Evolutionary conservation across 164 flowering plant genomes (phyloP).

Genomic region (Piper longum): DNA sequence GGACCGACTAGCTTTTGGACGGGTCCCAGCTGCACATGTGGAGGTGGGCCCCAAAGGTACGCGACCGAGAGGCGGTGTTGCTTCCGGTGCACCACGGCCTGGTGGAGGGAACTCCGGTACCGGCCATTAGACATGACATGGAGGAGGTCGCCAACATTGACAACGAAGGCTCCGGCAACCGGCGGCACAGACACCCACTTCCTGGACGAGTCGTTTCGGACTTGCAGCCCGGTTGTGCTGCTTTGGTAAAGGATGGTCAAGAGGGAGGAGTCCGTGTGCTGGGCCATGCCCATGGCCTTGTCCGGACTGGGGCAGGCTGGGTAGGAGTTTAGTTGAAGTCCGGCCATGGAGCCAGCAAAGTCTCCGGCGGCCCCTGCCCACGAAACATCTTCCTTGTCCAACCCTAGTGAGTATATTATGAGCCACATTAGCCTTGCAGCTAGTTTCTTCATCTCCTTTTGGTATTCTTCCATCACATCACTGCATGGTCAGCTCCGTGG

Average conservation of each 20-base stretch:
- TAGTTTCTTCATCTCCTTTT: constrained; percentile 52
- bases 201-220: constrained; percentile 16
- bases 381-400: constrained; percentile 39
- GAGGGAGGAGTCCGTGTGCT: constrained; percentile 84
- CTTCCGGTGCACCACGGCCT: constrained; percentile 40
- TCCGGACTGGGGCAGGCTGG: constrained; percentile 90
- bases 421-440: constrained; percentile 47
- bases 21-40: constrained; percentile 33
- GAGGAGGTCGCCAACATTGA: constrained; percentile 78
- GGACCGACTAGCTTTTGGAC: constrained; percentile 28
- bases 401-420: constrained; percentile 48
- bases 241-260: constrained; percentile 36
- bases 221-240: constrained; percentile 25
- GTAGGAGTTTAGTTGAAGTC: constrained; percentile 65
- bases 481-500: constrained; percentile 19
- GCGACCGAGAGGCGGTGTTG: constrained; percentile 40
- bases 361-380: constrained; percentile 46
- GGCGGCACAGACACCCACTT: constrained; percentile 81
- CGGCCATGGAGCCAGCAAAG: constrained; percentile 22
- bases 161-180: constrained; percentile 40
- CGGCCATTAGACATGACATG: constrained; percentile 74
- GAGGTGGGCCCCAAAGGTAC: constrained; percentile 47
- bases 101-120: constrained; percentile 42
- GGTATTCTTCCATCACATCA: constrained; percentile 53
- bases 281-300: constrained; percentile 86